Conservation (phyloP, 768 basidiomycete genomes). For the Boletus insuetus region DNA sequence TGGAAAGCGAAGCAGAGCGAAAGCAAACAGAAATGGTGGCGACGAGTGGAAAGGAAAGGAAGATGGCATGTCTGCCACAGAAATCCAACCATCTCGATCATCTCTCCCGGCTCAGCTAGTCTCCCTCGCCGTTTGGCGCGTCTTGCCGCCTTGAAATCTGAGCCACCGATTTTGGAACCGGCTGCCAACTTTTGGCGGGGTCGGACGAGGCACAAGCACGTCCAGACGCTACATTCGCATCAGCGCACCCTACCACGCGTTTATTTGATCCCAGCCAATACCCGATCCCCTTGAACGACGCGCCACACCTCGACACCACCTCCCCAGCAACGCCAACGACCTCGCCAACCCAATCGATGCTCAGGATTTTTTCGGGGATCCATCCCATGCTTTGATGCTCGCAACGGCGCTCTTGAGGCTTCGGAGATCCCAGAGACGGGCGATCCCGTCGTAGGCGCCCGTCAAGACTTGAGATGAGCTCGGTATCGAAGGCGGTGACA, state of each 20-base stretch:
- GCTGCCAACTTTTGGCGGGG: constrained; percentile 20
- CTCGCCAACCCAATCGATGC: constrained; percentile 56
- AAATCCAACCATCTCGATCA: constrained; percentile 33
- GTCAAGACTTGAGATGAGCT: constrained; percentile 55
- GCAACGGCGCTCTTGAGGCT: constrained; percentile 64
- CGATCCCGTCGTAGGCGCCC: constrained; percentile 76
- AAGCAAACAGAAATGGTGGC: background rate
- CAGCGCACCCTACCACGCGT: background rate
- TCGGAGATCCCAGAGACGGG: constrained; percentile 75
- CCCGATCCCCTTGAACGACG: constrained; percentile 23
- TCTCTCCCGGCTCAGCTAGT: constrained; percentile 14
- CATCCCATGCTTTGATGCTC: constrained; percentile 60
- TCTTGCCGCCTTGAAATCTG: constrained; percentile 30
- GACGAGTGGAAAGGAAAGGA: background rate
- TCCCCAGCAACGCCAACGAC: constrained; percentile 61
- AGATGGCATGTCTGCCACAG: background rate
- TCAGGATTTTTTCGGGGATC: constrained; percentile 47
- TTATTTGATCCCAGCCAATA: background rate
- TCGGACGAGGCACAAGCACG: constrained; percentile 12
- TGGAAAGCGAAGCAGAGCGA: background rate
- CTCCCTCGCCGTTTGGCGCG: constrained; percentile 27
- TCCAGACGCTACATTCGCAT: background rate
- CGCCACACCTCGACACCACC: constrained; percentile 65
- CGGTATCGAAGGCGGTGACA: background rate
- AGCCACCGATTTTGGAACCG: constrained; percentile 25